A percentile compares a stretch with the other conserved stretches of the same genome.
phyloP scores from a whole-genome alignment of 2,329 filamentous ascomycete genomes.

The Thelonectria olida region DNA sequence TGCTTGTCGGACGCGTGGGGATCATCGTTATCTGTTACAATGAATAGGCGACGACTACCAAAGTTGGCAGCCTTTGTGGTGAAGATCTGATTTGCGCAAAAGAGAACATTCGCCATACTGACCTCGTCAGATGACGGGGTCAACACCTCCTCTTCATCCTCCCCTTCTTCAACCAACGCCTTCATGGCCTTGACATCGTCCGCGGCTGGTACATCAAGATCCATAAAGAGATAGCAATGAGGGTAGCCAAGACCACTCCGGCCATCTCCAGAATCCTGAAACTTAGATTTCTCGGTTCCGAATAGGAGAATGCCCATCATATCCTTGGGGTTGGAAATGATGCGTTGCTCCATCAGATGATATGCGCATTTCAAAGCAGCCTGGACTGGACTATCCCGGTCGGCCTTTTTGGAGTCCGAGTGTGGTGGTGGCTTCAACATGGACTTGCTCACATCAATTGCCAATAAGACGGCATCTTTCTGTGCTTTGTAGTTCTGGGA shows the following conservation, averaged over 20 bases:
- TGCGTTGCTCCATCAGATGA: constrained; percentile 95
- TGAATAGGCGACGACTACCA: constrained; percentile 89
- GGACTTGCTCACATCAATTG: constrained; percentile 88
- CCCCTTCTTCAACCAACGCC: constrained; percentile 79
- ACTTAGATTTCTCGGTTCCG: constrained; percentile 86
- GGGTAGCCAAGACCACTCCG: constrained; percentile 75
- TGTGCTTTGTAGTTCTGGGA: constrained; percentile 84
- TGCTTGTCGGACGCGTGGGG: constrained; percentile 80
- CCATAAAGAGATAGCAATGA: constrained; percentile 90
- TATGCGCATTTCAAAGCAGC: constrained; percentile 95
- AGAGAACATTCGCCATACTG: constrained; percentile 88
- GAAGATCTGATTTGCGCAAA: constrained; percentile 96
- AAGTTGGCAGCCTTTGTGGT: constrained; percentile 96
- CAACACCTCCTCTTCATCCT: constrained; percentile 74
- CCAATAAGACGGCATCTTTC: constrained; percentile 98
- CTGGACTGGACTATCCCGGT: constrained; percentile 79
- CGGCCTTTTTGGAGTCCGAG: constrained; percentile 76
- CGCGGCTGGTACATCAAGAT: constrained; percentile 87
- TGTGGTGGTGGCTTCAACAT: constrained; percentile 79
- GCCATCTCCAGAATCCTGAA: constrained; percentile 72
- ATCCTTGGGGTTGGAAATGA: constrained; percentile 94
- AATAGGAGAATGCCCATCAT: constrained; percentile 97
- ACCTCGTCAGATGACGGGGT: constrained; percentile 74
- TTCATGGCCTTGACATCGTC: constrained; percentile 85
- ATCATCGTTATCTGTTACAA: constrained; percentile 93